phyloP scores from a whole-genome alignment of 2,329 filamentous ascomycete species.

The Chaetomium sp. region DNA sequence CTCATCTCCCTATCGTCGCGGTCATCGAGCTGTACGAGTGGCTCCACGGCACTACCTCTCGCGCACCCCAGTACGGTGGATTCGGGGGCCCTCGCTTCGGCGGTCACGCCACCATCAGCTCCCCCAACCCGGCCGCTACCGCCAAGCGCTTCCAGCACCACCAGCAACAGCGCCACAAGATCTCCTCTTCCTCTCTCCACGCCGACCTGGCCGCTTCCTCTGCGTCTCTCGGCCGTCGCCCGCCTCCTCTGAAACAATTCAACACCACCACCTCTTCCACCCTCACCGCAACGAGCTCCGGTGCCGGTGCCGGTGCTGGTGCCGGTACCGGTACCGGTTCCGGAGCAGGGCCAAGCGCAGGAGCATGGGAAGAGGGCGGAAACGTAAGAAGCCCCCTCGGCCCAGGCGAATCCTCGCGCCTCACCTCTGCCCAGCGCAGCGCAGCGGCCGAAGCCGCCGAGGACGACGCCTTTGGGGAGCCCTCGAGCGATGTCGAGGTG shows the following conservation, averaged over 20 bases:
- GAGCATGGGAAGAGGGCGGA: neutral
- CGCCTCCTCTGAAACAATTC: neutral
- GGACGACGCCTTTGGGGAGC: constrained; percentile 23
- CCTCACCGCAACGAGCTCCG: neutral
- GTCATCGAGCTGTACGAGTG: constrained; percentile 63
- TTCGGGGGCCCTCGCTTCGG: constrained; percentile 39
- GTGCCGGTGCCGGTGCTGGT: neutral
- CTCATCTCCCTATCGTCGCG: constrained; percentile 62
- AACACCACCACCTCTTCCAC: neutral
- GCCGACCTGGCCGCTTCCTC: constrained; percentile 1
- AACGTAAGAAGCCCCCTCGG: neutral
- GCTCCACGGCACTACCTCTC: constrained; percentile 26
- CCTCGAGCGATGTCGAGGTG: constrained; percentile 36
- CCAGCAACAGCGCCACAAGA: constrained; percentile 4
- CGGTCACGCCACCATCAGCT: constrained; percentile 23
- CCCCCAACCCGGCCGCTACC: constrained; percentile 25
- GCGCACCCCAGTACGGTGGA: constrained; percentile 39
- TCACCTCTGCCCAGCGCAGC: constrained; percentile 4
- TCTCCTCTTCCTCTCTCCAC: constrained; percentile 12
- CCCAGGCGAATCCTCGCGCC: constrained; percentile 35
- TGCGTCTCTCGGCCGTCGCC: neutral
- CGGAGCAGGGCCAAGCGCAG: too few relatives aligned
- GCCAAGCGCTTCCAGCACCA: neutral
- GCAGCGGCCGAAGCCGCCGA: constrained; percentile 18
- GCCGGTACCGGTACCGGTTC: neutral